Conservation (phyloP, 768 basidiomycete species). For the Phanerodontia chrysosporium region DNA sequence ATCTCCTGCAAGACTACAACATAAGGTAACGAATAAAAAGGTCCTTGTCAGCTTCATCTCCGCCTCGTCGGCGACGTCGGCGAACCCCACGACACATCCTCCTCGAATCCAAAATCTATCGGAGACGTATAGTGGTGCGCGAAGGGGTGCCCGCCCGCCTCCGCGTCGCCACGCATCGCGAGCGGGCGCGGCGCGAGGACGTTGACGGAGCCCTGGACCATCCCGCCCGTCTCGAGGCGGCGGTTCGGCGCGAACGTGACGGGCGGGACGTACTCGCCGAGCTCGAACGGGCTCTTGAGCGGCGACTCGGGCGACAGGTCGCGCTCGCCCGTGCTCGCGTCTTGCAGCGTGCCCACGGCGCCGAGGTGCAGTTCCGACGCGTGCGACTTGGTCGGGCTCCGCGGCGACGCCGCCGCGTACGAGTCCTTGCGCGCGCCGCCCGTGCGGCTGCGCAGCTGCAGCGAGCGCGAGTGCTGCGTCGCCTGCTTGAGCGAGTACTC, state of each 20-base stretch:
- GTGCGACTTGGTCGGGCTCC: not conserved
- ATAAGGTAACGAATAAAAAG: conserved; percentile 17
- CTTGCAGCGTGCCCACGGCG: not conserved
- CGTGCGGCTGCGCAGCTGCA: conserved; percentile 10
- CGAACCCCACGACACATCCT: not conserved
- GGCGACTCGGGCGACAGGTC: not conserved
- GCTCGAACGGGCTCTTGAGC: not conserved
- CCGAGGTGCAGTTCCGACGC: not conserved
- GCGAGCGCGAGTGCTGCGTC: conserved; percentile 13
- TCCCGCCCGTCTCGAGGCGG: conserved; percentile 17
- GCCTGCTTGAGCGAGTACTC: conserved; percentile 20
- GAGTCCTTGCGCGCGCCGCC: not conserved
- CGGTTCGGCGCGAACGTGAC: conserved; percentile 24
- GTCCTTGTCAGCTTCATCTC: conserved; percentile 33
- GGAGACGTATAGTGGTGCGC: conserved; percentile 67
- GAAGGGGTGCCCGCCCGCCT: conserved; percentile 39
- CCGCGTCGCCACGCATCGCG: conserved; percentile 37
- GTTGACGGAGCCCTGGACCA: conserved; percentile 17
- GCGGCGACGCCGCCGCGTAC: not conserved
- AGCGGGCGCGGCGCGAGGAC: conserved; percentile 32
- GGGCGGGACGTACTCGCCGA: not conserved
- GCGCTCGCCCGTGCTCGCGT: not conserved
- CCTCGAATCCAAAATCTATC: conserved; percentile 40
- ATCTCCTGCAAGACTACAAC: too few relatives aligned
- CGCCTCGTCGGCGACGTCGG: too few relatives aligned